A percentile compares a stretch with the other conserved stretches of the same genome.
Evolutionary conservation across 2,329 filamentous ascomycete species (phyloP).

Genomic region (Paramyrothecium sp.): DNA sequence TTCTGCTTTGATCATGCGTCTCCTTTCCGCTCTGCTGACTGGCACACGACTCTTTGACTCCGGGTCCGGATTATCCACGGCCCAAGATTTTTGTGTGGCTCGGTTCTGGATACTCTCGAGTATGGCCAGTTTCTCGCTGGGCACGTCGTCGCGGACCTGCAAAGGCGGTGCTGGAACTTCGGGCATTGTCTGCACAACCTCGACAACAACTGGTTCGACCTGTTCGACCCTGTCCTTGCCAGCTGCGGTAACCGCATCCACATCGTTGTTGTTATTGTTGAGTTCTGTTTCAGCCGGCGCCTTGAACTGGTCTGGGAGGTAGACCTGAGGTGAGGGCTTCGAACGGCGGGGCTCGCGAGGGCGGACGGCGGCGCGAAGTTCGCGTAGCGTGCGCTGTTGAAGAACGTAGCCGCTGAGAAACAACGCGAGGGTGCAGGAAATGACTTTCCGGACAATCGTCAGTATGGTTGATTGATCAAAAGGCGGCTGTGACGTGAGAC

Average conservation of each 20-base stretch:
- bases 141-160: conserved; percentile 9
- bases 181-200: conserved; percentile 30
- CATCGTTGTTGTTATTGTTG: conserved; percentile 42
- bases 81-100: conserved; percentile 29
- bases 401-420: conserved; percentile 87
- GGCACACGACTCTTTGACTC: conserved; percentile 41
- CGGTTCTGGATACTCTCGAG: conserved; percentile 29
- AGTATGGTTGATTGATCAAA: conserved; percentile 11
- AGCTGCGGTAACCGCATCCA: conserved; percentile 33
- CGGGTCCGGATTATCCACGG: conserved; percentile 32
- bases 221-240: conserved; percentile 20
- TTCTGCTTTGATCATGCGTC: conserved; percentile 58
- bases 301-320: conserved; percentile 50
- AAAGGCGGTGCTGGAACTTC: conserved; percentile 8
- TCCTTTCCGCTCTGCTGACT: conserved; percentile 50
- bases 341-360: conserved; percentile 37
- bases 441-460: conserved; percentile 45
- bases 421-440: conserved; percentile 75
- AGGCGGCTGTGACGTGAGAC: conserved; percentile 9
- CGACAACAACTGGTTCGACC: conserved; percentile 24
- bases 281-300: conserved; percentile 25
- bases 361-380: conserved; percentile 72
- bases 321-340: conserved; percentile 45
- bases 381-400: conserved; percentile 80
- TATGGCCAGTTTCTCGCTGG: conserved; percentile 26